A percentile compares a stretch with the other conserved stretches of the same genome.
Evolutionary conservation across 495 filamentous ascomycete genomes (phyloP).

Genomic region (Penicillium antarcticum): DNA sequence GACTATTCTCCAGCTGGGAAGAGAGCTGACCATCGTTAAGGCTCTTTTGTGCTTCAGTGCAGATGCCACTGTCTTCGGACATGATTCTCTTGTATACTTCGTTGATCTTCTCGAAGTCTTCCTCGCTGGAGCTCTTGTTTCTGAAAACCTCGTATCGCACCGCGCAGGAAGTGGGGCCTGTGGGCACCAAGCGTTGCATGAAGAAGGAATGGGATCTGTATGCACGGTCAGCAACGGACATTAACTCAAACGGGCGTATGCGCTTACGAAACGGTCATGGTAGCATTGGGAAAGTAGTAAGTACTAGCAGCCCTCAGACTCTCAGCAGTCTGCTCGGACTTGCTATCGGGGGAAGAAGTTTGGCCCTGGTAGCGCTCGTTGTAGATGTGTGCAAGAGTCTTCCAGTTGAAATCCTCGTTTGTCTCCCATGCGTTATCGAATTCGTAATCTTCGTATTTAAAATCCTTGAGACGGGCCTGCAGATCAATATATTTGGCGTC

Average conservation of each 20-base stretch:
- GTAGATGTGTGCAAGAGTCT: constrained; percentile 48
- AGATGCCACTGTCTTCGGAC: constrained; percentile 46
- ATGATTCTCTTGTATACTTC: constrained; percentile 42
- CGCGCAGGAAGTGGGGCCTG: constrained; percentile 26
- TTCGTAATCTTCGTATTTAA: constrained; percentile 43
- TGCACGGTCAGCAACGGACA: background rate
- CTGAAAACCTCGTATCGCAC: constrained; percentile 50
- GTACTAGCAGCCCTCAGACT: constrained; percentile 33
- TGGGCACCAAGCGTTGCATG: constrained; percentile 46
- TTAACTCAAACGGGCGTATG: background rate
- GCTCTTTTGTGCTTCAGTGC: constrained; percentile 39
- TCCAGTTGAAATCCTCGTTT: constrained; percentile 50
- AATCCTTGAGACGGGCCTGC: constrained; percentile 31
- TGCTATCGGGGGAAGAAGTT: constrained; percentile 26
- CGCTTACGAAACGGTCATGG: constrained; percentile 41
- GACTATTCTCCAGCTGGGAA: constrained; percentile 41
- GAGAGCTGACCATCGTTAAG: constrained; percentile 47
- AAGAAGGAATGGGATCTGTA: constrained; percentile 41
- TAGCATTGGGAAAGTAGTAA: constrained; percentile 46
- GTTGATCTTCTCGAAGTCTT: constrained; percentile 41
- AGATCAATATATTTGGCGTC: constrained; percentile 37
- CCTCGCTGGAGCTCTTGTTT: constrained; percentile 39
- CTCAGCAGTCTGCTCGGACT: constrained; percentile 24
- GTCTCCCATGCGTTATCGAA: constrained; percentile 49
- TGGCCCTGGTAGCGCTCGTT: constrained; percentile 47